Base-by-base conservation (phyloP, 2,329 filamentous ascomycete genomes). In the Fusarium buxicola region DNA sequence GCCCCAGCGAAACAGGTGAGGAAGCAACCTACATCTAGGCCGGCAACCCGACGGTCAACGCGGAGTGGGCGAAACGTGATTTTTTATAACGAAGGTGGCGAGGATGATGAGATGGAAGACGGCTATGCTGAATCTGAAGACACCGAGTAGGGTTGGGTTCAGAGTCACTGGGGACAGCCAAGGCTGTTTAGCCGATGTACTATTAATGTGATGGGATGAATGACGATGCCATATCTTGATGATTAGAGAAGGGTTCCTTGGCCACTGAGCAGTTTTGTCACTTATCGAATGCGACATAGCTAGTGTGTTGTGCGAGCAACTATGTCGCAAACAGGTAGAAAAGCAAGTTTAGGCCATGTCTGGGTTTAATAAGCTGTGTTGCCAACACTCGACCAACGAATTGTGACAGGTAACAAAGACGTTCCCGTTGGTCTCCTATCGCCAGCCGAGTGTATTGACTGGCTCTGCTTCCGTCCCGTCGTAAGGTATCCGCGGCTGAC, bases 31-130 rank as follows among this genome's bases (percentile, higher is more conserved):
- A n/a, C 25, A n/a, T 34, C 49, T 45, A 15, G 12, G n/a, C 41
- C 24, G 13, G 58, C 35, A 27, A 52, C 58, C 9, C 59, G 64
- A 45, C 61, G 68, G 18, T 70, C 66, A 35, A 68, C 59, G 16
- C 60, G 65, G 11, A 51, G 53, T 7, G 56, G 59, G 18, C 64
- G 57, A 8, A 66, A 46, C 16, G 47, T 41, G 8, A 39, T 62
- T 13, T 63, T 48, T 3, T 64, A 68, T 5, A 57, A 63, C 3
- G 50, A 64, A 15, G 48, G 58, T 12, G 58, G 44, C 8, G 52
- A 50, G 15, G 60, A 55, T 27, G 51, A 61, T 21, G 53, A 67
- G 49, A 57, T 60, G 25, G 47, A 15, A 15, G 58, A 58, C 40
- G 48, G 40, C 5, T 45, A 66, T 36, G 32, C 34, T 8, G 56